Base-by-base conservation (phyloP, 2,329 filamentous ascomycete genomes). In the Eutypa lata region DNA sequence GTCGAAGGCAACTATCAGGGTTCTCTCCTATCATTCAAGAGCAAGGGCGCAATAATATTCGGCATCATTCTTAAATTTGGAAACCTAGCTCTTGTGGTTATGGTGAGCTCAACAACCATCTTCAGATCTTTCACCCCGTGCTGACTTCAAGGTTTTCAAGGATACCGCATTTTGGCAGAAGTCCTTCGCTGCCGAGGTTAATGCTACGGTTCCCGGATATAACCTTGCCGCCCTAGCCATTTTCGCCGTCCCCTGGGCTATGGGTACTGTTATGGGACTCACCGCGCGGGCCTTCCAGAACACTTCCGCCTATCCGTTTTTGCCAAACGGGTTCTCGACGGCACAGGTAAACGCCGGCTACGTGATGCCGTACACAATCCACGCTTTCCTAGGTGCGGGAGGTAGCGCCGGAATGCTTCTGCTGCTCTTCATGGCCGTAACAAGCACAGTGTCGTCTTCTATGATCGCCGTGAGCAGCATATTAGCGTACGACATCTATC, bases 131-230 rank as follows among this genome's bases (percentile, higher is more conserved):
- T 24, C n/a, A 2, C 31, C 52, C 8, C 14, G 18, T 16, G 7
- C 18, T 31, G 38, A 5, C 47, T 44, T 6, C 44, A 37, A 22
- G 49, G 69, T 64, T 74, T 3, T 43, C 7, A 33, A 50, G 53
- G 58, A 80, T 56, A 80, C 76, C 3, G 76, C 72, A 1, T 80
- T 80, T 61, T 80, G 76, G 75, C 76, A 79, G 52, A 80, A 80
- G 63, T 74, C 72, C 0, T 80, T 80, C 55, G 76, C 76, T 1
- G 71, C 74, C 1, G 74, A 78, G 52, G 73, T 77, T 0, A 66
- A 71, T 13, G 70, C 76, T 1, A 77, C 75, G 0, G 76, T 79
- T 0, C 74, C 74, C 1, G 76, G 71, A 0, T 79, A 78, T 53
- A 73, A 74, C 24, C 68, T 79, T 4, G 75, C 71, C 2, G 73